Conservation (phyloP, 805 yeast species). For the Suhomyces faveliae region DNA sequence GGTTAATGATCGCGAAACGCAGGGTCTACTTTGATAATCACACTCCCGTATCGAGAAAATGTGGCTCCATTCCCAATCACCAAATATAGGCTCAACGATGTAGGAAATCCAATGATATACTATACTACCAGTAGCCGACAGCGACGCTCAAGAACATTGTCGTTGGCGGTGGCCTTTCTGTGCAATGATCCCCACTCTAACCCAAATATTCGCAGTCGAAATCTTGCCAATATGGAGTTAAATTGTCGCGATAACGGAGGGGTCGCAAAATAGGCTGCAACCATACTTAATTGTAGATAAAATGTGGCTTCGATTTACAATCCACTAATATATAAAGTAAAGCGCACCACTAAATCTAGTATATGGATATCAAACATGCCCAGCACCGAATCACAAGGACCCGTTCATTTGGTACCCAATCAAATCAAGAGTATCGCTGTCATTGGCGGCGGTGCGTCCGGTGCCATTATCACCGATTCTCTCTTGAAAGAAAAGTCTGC, state of each 20-base stretch:
- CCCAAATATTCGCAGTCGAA: neutral
- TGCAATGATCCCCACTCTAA: too few species aligned
- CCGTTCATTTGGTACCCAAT: neutral
- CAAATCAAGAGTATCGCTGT: slow-evolving; percentile 36
- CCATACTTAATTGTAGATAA: neutral
- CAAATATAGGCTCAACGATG: neutral
- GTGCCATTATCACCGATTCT: slow-evolving; percentile 41
- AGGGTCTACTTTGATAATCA: neutral
- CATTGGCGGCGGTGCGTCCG: slow-evolving; percentile 54
- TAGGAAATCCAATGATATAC: neutral
- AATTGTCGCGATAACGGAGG: neutral
- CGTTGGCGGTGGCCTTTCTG: neutral
- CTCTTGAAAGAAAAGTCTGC: slow-evolving; percentile 30
- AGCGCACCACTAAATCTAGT: neutral
- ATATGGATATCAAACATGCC: neutral
- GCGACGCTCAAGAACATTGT: too few species aligned
- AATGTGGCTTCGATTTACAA: neutral
- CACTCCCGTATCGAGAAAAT: neutral
- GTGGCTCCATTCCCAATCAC: neutral
- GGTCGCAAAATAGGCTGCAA: neutral
- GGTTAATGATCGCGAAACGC: neutral
- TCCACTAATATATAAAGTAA: neutral
- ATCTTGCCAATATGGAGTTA: neutral
- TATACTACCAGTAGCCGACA: too few species aligned
- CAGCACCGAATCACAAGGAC: neutral